phyloP scores from a whole-genome alignment of 176 grass and related monocot species.

The Panicum miliaceum region DNA sequence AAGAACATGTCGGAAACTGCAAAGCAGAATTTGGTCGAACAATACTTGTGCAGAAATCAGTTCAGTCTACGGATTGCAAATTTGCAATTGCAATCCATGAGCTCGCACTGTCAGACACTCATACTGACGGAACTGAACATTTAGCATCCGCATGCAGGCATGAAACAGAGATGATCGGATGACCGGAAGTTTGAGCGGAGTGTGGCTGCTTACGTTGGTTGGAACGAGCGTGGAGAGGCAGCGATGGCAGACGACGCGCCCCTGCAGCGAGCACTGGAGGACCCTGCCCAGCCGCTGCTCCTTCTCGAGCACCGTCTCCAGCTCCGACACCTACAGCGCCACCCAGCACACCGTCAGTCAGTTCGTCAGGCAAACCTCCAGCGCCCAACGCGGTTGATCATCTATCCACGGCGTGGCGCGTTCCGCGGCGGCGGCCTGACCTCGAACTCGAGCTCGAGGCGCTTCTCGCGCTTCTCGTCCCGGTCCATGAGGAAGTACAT shows the following conservation, averaged over 20 bases:
- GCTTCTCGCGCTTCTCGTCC: slow-evolving; percentile 52
- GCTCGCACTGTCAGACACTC: not conserved
- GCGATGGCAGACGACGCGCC: slow-evolving; percentile 66
- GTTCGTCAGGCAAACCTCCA: not conserved
- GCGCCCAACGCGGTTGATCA: not conserved
- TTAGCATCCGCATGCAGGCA: not conserved
- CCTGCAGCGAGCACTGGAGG: slow-evolving; percentile 69
- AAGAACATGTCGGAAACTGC: not conserved
- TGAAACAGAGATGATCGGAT: not conserved
- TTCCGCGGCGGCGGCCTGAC: not conserved
- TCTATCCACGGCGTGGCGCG: not conserved
- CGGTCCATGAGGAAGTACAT: slow-evolving; percentile 73
- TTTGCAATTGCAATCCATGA: not conserved
- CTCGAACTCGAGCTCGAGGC: slow-evolving; percentile 70
- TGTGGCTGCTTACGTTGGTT: slow-evolving; percentile 37
- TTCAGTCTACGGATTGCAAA: not conserved
- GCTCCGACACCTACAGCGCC: slow-evolving; percentile 57
- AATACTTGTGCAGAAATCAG: not conserved
- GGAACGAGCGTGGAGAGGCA: slow-evolving; percentile 70
- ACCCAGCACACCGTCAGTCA: not conserved
- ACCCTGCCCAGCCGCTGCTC: slow-evolving; percentile 75
- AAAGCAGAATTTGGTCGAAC: not conserved
- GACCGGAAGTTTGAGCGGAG: not conserved
- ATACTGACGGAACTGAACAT: not conserved
- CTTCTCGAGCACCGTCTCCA: slow-evolving; percentile 69